Evolutionary conservation across 495 filamentous ascomycete species (phyloP).

Genomic region (Terfezia boudieri): DNA sequence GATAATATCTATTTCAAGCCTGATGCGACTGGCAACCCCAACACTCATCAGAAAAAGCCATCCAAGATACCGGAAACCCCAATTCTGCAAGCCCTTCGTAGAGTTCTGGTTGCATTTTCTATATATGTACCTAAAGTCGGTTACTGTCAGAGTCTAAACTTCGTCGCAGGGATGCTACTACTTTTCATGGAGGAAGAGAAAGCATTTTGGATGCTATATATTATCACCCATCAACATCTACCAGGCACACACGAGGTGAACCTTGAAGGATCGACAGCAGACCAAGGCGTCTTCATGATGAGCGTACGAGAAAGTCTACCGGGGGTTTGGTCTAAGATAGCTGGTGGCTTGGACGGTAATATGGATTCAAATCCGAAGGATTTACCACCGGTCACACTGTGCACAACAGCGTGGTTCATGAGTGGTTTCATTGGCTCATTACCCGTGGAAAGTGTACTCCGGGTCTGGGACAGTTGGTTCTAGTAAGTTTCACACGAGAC

Average conservation of each 20-base stretch:
- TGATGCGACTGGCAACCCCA: constrained; percentile 21
- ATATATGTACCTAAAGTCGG: constrained; percentile 74
- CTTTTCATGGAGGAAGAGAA: constrained; percentile 85
- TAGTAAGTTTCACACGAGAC: constrained; percentile 24
- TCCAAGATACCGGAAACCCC: constrained; percentile 35
- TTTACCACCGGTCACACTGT: constrained; percentile 74
- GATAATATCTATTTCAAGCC: constrained; percentile 87
- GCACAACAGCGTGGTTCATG: constrained; percentile 98
- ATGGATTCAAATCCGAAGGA: constrained; percentile 29
- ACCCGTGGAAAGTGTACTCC: constrained; percentile 70
- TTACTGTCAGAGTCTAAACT: constrained; percentile 94
- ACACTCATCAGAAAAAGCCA: constrained; percentile 6
- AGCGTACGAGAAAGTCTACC: constrained; percentile 65
- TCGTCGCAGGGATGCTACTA: constrained; percentile 84
- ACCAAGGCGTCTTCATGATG: constrained; percentile 82
- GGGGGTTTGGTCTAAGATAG: constrained; percentile 68
- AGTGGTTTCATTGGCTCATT: constrained; percentile 80
- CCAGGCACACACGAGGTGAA: constrained; percentile 84
- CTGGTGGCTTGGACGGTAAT: constrained; percentile 42
- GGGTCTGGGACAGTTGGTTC: constrained; percentile 92
- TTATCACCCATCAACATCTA: constrained; percentile 69
- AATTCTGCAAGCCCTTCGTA: constrained; percentile 58
- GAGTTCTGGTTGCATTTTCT: constrained; percentile 74
- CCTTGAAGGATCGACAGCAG: constrained; percentile 81
- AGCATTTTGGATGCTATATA: constrained; percentile 81